Percentiles rank a stretch among this genome's conserved stretches.
phyloP scores from a whole-genome alignment of 768 basidiomycete genomes.

The Lactifluus hygrophoroides region DNA sequence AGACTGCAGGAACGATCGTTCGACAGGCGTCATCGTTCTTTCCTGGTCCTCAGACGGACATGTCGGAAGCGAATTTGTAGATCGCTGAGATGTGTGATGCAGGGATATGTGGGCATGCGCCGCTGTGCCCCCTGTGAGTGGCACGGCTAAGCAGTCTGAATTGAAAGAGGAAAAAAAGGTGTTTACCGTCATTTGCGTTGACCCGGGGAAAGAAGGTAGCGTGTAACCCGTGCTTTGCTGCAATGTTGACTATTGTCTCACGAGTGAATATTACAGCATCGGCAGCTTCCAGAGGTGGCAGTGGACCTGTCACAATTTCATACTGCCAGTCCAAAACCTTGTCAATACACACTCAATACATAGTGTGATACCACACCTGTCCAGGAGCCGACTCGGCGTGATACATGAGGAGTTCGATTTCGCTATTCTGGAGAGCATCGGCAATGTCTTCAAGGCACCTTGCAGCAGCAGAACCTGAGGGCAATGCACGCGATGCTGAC shows the following conservation, averaged over 20 bases:
- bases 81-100: slow-evolving; percentile 29
- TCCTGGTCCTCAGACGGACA: slow-evolving; percentile 19
- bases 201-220: slow-evolving; percentile 62
- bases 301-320: slow-evolving; percentile 60
- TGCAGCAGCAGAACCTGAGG: slow-evolving; percentile 39
- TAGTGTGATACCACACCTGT: slow-evolving; percentile 32
- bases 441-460: slow-evolving; percentile 51
- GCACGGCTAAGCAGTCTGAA: not conserved
- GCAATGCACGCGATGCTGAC: slow-evolving; percentile 32
- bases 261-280: slow-evolving; percentile 61
- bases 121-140: slow-evolving; percentile 38
- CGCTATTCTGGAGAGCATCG: slow-evolving; percentile 37
- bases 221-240: slow-evolving; percentile 50
- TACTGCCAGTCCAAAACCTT: slow-evolving; percentile 32
- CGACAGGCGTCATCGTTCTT: slow-evolving; percentile 33
- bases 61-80: slow-evolving; percentile 4
- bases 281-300: slow-evolving; percentile 54
- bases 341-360: not conserved
- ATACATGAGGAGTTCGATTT: slow-evolving; percentile 58
- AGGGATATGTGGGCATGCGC: slow-evolving; percentile 63
- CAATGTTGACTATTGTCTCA: slow-evolving; percentile 58
- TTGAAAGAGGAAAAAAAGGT: not conserved
- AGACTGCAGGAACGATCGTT: slow-evolving; percentile 53
- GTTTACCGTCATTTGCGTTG: slow-evolving; percentile 32
- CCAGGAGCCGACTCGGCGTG: slow-evolving; percentile 66